Base-by-base conservation (phyloP, 177 flowering plant genomes). In the Tripterygium wilfordii region DNA sequence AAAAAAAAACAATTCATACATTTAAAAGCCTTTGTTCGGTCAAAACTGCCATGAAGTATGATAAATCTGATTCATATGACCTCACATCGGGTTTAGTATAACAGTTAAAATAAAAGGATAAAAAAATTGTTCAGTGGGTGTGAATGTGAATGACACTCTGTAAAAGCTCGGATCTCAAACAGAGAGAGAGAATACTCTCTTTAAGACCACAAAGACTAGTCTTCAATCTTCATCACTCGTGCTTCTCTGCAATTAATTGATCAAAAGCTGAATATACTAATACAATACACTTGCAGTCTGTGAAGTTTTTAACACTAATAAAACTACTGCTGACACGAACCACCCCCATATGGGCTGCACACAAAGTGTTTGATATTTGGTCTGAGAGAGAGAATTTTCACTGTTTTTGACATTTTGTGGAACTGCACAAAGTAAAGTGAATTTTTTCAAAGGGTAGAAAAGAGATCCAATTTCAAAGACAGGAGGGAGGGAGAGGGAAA, bases 141-240 rank as follows among this genome's bases (percentile, higher is more conserved):
- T 16, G 20, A 18, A 14, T 36, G 54, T 36, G 54, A n/a, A 38
- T 60, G 64, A 61, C 51, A 43, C 62, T 58, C 53, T 68, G 57
- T 36, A 29, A 52, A n/a, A 64, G 75, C 79, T 74, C 75, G 62
- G 73, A 70, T 74, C 79, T 74, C 75, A 67, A 70, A 54, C 55
- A 60, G 39, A 10, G 18, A 9, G 41, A 51, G 41, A 51, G 51
- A 41, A 42, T 48, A 40, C 8, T 15, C 40, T 37, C 51, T 45
- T 60, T 49, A 36, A 38, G 48, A 42, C 67, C 63, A 36, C 1
- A 36, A 17, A n/a, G 19, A 8, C 3, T 15, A 15, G 17, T 28
- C 31, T 28, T 28, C 10, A 28, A 28, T 5, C 31, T 28, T 28
- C 10, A 28, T 5, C 7, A 5, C 40, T 36, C 19, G 5, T n/a